phyloP scores from a whole-genome alignment of 495 filamentous ascomycete genomes.

The Podospora didyma region DNA sequence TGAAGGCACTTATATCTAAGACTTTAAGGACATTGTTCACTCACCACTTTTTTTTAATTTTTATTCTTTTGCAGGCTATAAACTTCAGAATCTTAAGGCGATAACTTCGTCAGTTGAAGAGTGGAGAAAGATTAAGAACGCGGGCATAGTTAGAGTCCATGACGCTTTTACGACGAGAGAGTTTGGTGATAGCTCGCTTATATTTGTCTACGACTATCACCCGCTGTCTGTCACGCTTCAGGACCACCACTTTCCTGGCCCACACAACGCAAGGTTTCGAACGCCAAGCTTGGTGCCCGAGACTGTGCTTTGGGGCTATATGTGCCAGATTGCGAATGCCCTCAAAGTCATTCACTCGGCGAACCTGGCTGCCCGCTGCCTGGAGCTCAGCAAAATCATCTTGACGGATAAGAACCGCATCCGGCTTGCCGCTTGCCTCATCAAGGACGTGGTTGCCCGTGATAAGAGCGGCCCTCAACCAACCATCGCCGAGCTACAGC shows the following conservation, averaged over 20 bases:
- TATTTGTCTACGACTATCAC: slow-evolving; percentile 92
- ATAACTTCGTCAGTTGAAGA: slow-evolving; percentile 72
- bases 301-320: slow-evolving; percentile 82
- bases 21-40: too few relatives aligned
- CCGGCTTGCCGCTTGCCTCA: slow-evolving; percentile 80
- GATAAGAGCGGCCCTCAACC: slow-evolving; percentile 45
- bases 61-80: too few relatives aligned
- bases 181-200: slow-evolving; percentile 91
- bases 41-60: too few relatives aligned
- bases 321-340: slow-evolving; percentile 86
- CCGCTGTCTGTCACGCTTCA: slow-evolving; percentile 85
- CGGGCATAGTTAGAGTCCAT: slow-evolving; percentile 79
- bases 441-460: slow-evolving; percentile 81
- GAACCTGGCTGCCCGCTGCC: slow-evolving; percentile 75
- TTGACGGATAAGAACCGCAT: slow-evolving; percentile 79
- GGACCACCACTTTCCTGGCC: slow-evolving; percentile 70
- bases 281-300: slow-evolving; percentile 59
- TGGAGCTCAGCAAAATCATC: slow-evolving; percentile 82
- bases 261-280: slow-evolving; percentile 41
- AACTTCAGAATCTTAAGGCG: slow-evolving; percentile 82
- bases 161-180: slow-evolving; percentile 89
- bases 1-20: too few relatives aligned
- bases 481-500: slow-evolving; percentile 72
- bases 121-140: slow-evolving; percentile 86
- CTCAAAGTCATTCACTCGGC: slow-evolving; percentile 79